Evolutionary conservation across 2,329 filamentous ascomycete genomes (phyloP).

Genomic region (Lachnellula subtilissima): DNA sequence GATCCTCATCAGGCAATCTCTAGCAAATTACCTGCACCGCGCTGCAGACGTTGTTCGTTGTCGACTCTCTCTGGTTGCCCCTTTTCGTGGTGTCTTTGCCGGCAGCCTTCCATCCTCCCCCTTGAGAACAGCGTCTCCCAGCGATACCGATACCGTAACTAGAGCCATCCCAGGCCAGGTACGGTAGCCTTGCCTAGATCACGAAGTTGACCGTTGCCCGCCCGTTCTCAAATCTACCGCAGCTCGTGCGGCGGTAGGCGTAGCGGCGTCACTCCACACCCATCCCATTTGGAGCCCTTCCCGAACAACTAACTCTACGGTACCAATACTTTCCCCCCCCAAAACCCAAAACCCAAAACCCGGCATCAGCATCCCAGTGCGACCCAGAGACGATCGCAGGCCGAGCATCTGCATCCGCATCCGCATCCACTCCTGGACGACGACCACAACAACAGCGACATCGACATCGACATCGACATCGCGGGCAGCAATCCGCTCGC

Average conservation of each 20-base stretch:
- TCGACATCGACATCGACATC: neutral
- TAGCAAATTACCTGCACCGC: neutral
- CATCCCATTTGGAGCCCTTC: neutral
- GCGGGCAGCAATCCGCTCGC: neutral
- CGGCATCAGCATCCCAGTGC: slow-evolving; percentile 11
- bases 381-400: slow-evolving; percentile 9
- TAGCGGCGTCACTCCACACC: no score
- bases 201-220: neutral
- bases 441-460: neutral
- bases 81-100: neutral
- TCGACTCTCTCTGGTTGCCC: neutral
- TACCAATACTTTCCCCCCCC: neutral
- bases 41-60: neutral
- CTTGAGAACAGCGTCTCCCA: neutral
- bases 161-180: neutral
- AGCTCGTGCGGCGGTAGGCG: no score
- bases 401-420: slow-evolving; percentile 2
- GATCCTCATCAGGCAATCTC: neutral
- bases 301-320: neutral
- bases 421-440: neutral
- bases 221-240: neutral
- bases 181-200: neutral
- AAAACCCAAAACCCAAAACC: slow-evolving; percentile 5
- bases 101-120: neutral
- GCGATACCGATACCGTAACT: no score